Evolutionary conservation across 176 grass and related monocot genomes (phyloP).

Genomic region (Carex littledalei): DNA sequence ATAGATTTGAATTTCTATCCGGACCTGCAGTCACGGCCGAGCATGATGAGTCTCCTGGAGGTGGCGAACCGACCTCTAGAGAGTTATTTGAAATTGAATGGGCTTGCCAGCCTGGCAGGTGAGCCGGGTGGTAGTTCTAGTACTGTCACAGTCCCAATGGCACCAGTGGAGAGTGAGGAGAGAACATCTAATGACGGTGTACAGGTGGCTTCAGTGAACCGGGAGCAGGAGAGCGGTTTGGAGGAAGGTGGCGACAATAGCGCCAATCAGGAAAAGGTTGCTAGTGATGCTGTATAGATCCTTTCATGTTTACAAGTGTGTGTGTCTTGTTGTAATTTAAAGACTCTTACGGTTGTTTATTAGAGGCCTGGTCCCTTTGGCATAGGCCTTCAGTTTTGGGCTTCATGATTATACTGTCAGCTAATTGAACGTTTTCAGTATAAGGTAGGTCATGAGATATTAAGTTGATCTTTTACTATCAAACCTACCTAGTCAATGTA

Average conservation of each 20-base stretch:
- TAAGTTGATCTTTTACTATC: no score
- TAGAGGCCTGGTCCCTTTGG: background rate
- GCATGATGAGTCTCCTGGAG: slow-evolving; percentile 80
- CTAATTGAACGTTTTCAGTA: background rate
- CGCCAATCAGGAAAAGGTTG: slow-evolving; percentile 33
- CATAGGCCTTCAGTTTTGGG: background rate
- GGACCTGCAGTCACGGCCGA: slow-evolving; percentile 33
- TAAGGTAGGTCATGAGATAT: no score
- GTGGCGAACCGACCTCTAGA: slow-evolving; percentile 67
- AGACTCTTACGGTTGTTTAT: background rate
- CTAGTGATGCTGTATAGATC: slow-evolving; percentile 16
- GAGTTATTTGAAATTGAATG: slow-evolving; percentile 86
- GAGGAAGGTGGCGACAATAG: slow-evolving; percentile 38
- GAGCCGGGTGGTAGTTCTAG: slow-evolving; percentile 58
- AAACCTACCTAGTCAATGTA: no score
- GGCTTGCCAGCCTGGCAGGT: slow-evolving; percentile 40
- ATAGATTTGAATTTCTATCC: slow-evolving; percentile 94
- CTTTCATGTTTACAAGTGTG: background rate
- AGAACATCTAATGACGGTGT: slow-evolving; percentile 46
- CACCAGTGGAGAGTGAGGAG: slow-evolving; percentile 51
- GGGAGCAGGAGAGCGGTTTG: slow-evolving; percentile 30
- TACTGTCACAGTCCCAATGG: slow-evolving; percentile 14
- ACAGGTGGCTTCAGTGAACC: slow-evolving; percentile 21
- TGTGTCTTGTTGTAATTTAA: background rate
- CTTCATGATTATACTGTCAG: background rate